These are phyloP conservation scores for Hamamelis virginiana DNA, from an alignment of 164 flowering plant species.

Conservation along the genomic window DNA sequence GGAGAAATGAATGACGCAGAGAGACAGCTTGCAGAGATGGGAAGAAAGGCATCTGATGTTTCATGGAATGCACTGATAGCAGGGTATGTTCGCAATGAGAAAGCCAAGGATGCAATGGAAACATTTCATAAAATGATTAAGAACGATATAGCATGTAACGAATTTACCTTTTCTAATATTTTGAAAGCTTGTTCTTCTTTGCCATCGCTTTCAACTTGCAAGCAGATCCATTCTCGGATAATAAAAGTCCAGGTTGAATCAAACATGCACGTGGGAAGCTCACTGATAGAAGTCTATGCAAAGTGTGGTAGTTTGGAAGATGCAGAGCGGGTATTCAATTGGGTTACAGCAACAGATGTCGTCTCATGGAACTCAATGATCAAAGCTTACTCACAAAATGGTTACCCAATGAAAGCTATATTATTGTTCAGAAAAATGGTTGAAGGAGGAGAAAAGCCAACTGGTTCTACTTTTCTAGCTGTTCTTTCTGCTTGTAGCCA, in stretches of 20 bases:
- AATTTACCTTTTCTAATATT: constrained; percentile 24
- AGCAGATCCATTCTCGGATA: constrained; percentile 20
- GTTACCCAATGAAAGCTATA: constrained; percentile 18
- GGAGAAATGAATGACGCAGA: constrained; percentile 23
- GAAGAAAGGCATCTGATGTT: constrained; percentile 13
- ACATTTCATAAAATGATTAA: constrained; percentile 18
- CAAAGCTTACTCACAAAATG: constrained; percentile 24
- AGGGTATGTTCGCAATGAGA: constrained; percentile 19
- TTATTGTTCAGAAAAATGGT: constrained; percentile 20
- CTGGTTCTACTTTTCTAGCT: constrained; percentile 25
- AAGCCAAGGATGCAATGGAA: constrained; percentile 25
- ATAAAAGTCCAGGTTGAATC: constrained; percentile 16
- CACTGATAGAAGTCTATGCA: constrained; percentile 26
- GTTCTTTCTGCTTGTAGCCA: constrained; percentile 12
- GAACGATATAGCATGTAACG: constrained; percentile 13
- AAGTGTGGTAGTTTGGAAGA: constrained; percentile 21
- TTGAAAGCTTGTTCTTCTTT: constrained; percentile 23
- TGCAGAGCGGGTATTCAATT: constrained; percentile 20
- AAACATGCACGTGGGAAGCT: constrained; percentile 22
- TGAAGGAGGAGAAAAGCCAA: constrained; percentile 23
- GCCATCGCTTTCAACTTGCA: constrained; percentile 22
- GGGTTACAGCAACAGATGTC: constrained; percentile 15
- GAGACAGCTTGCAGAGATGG: constrained; percentile 18
- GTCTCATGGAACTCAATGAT: constrained; percentile 28
- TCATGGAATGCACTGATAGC: constrained; percentile 33